These are phyloP conservation scores for Rubia yunnanensis DNA, from an alignment of 257 asterid genomes.

Conservation along the genomic window DNA sequence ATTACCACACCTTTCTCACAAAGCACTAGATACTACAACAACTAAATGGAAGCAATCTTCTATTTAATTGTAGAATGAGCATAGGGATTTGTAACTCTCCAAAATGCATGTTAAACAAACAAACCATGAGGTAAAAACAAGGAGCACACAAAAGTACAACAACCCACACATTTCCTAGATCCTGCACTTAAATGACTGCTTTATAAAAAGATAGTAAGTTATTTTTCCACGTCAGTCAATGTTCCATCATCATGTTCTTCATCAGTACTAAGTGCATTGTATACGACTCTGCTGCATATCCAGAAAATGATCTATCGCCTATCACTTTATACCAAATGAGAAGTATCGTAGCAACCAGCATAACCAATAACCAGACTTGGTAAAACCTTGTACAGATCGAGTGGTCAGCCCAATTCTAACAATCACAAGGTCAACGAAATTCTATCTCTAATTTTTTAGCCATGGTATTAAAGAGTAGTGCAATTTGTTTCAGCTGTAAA, in stretches of 20 bases:
- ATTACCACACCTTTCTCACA: not conserved
- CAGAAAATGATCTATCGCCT: not conserved
- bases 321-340: not conserved
- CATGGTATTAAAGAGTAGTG: too few species aligned
- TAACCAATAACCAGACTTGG: not conserved
- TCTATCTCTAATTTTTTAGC: not conserved
- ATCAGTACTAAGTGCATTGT: not conserved
- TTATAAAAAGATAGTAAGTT: not conserved
- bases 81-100: not conserved
- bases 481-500: not conserved
- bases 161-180: not conserved
- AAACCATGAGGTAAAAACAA: not conserved
- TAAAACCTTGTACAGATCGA: not conserved
- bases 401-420: not conserved
- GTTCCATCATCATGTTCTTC: not conserved
- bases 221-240: not conserved
- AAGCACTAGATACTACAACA: not conserved
- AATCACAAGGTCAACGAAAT: not conserved
- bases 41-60: too few species aligned
- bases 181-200: not conserved
- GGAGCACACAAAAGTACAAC: not conserved
- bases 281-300: not conserved
- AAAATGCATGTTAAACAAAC: not conserved
- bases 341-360: not conserved
- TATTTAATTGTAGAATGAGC: not conserved